These are phyloP conservation scores for Fraxinus pennsylvanica DNA, from an alignment of 257 asterid species.

Conservation along the genomic window DNA sequence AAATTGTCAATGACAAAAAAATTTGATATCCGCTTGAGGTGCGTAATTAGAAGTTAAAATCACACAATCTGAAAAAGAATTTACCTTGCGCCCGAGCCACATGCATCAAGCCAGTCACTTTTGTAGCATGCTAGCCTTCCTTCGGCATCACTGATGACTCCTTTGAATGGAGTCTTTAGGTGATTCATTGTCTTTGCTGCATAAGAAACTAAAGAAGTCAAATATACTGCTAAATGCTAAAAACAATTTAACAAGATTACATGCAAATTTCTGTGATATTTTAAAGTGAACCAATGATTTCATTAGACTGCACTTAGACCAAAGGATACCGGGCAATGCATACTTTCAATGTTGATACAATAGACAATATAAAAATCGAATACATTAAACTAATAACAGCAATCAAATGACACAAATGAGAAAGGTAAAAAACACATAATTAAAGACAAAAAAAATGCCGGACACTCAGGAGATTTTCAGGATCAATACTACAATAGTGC, in stretches of 20 bases:
- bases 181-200: constrained; percentile 39
- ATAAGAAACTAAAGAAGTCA: constrained; percentile 11
- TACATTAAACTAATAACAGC: not conserved
- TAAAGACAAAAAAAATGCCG: too few species aligned
- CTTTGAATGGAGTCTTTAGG: constrained; percentile 39
- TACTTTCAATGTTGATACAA: not conserved
- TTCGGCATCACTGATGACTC: constrained; percentile 38
- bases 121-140: constrained; percentile 51
- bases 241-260: not conserved
- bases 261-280: not conserved
- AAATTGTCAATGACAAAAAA: constrained; percentile 23
- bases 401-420: not conserved
- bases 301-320: not conserved
- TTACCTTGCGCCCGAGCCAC: constrained; percentile 69
- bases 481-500: not conserved
- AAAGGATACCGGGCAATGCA: not conserved
- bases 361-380: not conserved
- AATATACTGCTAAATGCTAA: not conserved
- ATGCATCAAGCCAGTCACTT: constrained; percentile 45
- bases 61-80: constrained; percentile 2
- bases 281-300: not conserved
- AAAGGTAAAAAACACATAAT: too few species aligned
- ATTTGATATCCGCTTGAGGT: not conserved
- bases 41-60: not conserved
- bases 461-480: not conserved